Percentiles rank a stretch among this genome's conserved stretches.
phyloP scores from a whole-genome alignment of 2,329 filamentous ascomycete species.

The Penicillium sp. region DNA sequence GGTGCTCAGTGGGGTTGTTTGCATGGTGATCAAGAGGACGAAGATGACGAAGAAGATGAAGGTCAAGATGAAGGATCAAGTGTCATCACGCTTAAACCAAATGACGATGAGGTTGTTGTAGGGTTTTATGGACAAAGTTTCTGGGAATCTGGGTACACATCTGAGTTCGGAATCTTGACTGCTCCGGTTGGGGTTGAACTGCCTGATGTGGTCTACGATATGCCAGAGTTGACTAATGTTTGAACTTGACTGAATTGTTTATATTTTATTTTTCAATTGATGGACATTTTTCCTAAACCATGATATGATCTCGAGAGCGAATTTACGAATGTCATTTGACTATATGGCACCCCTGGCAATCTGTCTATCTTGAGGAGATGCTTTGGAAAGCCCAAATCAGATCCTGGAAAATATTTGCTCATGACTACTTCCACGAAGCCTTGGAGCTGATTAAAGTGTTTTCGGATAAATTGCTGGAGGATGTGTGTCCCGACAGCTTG shows the following conservation, averaged over 20 bases:
- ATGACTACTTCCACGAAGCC: not conserved
- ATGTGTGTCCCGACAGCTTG: not conserved
- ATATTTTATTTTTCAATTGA: not conserved
- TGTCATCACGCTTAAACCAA: slow-evolving; percentile 25
- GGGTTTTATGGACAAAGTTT: slow-evolving; percentile 48
- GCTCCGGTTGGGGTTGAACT: slow-evolving; percentile 42
- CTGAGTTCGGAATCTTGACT: slow-evolving; percentile 52
- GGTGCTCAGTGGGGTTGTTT: slow-evolving; percentile 32
- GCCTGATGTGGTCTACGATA: slow-evolving; percentile 42
- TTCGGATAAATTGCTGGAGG: not conserved
- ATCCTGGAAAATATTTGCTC: not conserved
- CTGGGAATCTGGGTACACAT: slow-evolving; percentile 22
- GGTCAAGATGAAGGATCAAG: too few relatives aligned
- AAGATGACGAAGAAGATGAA: not conserved
- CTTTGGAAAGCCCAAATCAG: not conserved
- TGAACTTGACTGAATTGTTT: not conserved
- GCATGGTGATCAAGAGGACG: slow-evolving; percentile 14
- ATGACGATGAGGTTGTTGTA: slow-evolving; percentile 42
- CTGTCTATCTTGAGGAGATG: not conserved
- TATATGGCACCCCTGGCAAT: too few relatives aligned
- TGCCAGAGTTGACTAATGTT: not conserved
- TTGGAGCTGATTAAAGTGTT: not conserved
- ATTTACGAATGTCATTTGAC: too few relatives aligned
- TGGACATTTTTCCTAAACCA: not conserved
- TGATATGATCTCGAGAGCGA: too few relatives aligned